Evolutionary conservation across 306 rosid species (phyloP).

Genomic region (Oemleria cerasiformis): DNA sequence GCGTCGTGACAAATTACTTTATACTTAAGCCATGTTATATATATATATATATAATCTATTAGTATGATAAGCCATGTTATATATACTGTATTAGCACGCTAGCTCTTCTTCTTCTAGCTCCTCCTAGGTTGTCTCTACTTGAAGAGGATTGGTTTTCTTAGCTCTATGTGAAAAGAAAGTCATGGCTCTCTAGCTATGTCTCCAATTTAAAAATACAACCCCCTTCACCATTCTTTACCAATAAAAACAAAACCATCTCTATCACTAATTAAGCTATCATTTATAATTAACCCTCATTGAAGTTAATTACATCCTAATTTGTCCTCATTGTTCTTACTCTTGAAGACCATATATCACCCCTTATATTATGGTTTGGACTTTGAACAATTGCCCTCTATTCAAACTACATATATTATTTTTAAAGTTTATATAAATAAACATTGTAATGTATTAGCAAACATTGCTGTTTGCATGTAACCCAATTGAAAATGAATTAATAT

Average conservation of each 20-base stretch:
- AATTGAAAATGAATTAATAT: slow-evolving; percentile 6
- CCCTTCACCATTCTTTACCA: slow-evolving; percentile 14
- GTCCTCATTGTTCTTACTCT: slow-evolving; percentile 2
- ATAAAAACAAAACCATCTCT: slow-evolving; percentile 1
- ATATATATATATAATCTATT: too few species aligned
- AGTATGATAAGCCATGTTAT: neutral
- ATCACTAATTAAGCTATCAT: neutral
- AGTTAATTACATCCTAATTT: slow-evolving; percentile 19
- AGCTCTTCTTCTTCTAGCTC: neutral
- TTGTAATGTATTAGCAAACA: neutral
- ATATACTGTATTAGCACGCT: neutral
- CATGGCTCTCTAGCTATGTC: slow-evolving; percentile 3
- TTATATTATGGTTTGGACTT: slow-evolving; percentile 28
- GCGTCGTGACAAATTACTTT: neutral
- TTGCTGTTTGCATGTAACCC: neutral
- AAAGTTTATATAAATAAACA: neutral
- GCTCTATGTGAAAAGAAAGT: slow-evolving; percentile 2
- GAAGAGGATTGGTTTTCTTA: neutral
- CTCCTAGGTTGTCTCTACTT: slow-evolving; percentile 5
- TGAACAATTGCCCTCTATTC: slow-evolving; percentile 31
- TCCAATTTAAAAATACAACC: too few species aligned
- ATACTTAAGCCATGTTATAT: neutral
- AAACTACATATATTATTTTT: slow-evolving; percentile 21
- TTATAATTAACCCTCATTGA: neutral
- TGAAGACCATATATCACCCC: slow-evolving; percentile 14